These are phyloP conservation scores for Actinomucor elegans DNA, from an alignment of 371 early-diverging fungal species.

Conservation along the genomic window DNA sequence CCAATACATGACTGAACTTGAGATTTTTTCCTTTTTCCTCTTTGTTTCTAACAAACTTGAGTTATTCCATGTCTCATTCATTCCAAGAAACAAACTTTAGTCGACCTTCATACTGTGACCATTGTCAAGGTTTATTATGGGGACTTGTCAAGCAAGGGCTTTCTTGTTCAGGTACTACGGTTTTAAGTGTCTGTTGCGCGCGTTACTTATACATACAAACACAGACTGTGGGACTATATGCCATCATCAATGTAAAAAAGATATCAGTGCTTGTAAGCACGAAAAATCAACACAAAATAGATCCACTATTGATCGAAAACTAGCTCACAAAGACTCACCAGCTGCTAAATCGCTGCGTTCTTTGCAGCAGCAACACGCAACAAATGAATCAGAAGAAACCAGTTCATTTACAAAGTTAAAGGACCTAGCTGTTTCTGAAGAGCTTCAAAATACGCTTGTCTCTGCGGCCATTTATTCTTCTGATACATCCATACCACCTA, in stretches of 20 bases:
- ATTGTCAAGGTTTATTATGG: slow-evolving; percentile 26
- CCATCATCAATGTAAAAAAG: slow-evolving; percentile 14
- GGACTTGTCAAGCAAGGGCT: slow-evolving; percentile 24
- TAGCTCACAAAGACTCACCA: slow-evolving; percentile 16
- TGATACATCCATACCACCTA: slow-evolving; percentile 25
- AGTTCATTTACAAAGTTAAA: slow-evolving; percentile 1
- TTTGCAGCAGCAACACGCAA: slow-evolving; percentile 18
- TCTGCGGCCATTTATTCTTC: slow-evolving; percentile 41
- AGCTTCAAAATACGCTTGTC: slow-evolving; percentile 35
- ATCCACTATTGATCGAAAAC: slow-evolving; percentile 1
- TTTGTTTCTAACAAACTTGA: not conserved
- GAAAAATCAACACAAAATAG: not conserved
- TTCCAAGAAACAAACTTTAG: slow-evolving; percentile 18
- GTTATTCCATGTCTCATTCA: slow-evolving; percentile 13
- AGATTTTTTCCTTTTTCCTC: slow-evolving; percentile 2
- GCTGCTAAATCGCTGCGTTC: slow-evolving; percentile 26
- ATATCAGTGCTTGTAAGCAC: not conserved
- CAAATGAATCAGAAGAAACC: not conserved
- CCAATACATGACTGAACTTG: not conserved
- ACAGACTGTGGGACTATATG: slow-evolving; percentile 17
- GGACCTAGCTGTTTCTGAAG: slow-evolving; percentile 19
- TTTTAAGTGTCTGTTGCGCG: not conserved
- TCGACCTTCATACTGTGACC: slow-evolving; percentile 24
- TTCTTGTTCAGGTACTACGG: slow-evolving; percentile 13
- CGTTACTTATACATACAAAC: too few species aligned